Evolutionary conservation across 2,329 filamentous ascomycete genomes (phyloP).

Genomic region (Penicillium sp.): DNA sequence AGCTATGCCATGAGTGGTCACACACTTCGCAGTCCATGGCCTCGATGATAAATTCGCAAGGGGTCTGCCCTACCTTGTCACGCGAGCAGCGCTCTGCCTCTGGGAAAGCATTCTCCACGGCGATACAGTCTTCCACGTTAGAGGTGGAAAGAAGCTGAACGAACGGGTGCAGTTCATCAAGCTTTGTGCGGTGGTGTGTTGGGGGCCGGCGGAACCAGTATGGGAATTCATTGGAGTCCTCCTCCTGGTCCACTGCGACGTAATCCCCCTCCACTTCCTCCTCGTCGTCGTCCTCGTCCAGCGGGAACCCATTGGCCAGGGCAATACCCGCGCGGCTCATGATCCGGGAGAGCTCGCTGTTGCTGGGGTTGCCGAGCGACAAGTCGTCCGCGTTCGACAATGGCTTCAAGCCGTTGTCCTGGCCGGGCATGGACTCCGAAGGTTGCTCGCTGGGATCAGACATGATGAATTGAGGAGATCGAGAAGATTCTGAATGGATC

Average conservation of each 20-base stretch:
- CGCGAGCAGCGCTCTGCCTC: slow-evolving; percentile 56
- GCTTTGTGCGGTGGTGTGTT: slow-evolving; percentile 35
- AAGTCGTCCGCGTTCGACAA: slow-evolving; percentile 32
- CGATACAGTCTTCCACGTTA: slow-evolving; percentile 54
- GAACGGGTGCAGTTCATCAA: slow-evolving; percentile 67
- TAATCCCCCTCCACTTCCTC: slow-evolving; percentile 43
- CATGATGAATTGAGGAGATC: slow-evolving; percentile 20
- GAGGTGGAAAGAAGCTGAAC: slow-evolving; percentile 67
- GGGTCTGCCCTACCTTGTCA: slow-evolving; percentile 56
- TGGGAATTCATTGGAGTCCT: slow-evolving; percentile 41
- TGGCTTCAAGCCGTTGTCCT: slow-evolving; percentile 29
- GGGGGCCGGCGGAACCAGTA: slow-evolving; percentile 44
- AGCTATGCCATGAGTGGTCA: not conserved
- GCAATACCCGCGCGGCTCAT: slow-evolving; percentile 28
- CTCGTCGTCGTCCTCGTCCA: slow-evolving; percentile 28
- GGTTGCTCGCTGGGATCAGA: slow-evolving; percentile 30
- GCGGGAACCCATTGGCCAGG: slow-evolving; percentile 31
- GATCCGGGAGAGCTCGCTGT: slow-evolving; percentile 30
- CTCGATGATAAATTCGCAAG: not conserved
- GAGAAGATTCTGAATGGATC: slow-evolving; percentile 2
- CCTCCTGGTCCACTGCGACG: slow-evolving; percentile 43
- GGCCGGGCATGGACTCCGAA: slow-evolving; percentile 30
- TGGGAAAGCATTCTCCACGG: slow-evolving; percentile 61
- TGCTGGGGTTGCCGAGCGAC: slow-evolving; percentile 27
- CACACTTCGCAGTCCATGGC: not conserved